Evolutionary conservation across 805 yeast species (phyloP), one percentile per base, ranked within the genome.

Genomic region (Jamesozyma rosinii): DNA sequence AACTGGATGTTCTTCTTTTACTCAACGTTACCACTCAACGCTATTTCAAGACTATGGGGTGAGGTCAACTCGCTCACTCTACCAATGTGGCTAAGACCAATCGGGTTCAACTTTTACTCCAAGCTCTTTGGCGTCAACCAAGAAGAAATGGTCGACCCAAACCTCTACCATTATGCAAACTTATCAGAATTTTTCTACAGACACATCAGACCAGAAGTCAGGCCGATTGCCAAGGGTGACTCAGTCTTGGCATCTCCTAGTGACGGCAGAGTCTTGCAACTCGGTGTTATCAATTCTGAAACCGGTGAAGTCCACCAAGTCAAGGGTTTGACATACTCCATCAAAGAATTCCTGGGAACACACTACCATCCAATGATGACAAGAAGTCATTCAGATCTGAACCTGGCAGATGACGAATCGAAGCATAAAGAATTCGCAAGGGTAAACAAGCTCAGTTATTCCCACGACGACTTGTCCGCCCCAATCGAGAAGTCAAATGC

Each of bases 11-110:
- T 90, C 44, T 89, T 86, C 57, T 82, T 92, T 26, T 92, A 92
- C 64, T 78, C 88, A 3, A 81, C 96, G 1, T 69, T 92, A 38
- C 99, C 99, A 1, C 72, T 92, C 59, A 87, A 89, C 58, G 84
- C 95, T 1, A 70, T 88, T 29, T 88, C 97, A 0, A 75, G 99
- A 48, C 65, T 90, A 37, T 92, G 99, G 99, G 99, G 99, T 27
- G 79, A 77, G 54, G 74, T 92, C 45, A 92, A 92, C 59, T 79
- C 80, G 44, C 72, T 89, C 37, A 81, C 78, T 37, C 69, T 92
- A 49, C 99, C 99, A 0, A 72, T 79, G 21, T 87, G 96, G 94
- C 55, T 90, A 47, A 75, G 99, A 53, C 77, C 73, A 10, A 92
- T 94, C 18, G 80, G 95, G 6, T 92, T 72, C 65, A 74, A 70